Evolutionary conservation across 2,329 filamentous ascomycete species (phyloP), one percentile per base, ranked within the genome.

Genomic region (Cordyceps farinosa): DNA sequence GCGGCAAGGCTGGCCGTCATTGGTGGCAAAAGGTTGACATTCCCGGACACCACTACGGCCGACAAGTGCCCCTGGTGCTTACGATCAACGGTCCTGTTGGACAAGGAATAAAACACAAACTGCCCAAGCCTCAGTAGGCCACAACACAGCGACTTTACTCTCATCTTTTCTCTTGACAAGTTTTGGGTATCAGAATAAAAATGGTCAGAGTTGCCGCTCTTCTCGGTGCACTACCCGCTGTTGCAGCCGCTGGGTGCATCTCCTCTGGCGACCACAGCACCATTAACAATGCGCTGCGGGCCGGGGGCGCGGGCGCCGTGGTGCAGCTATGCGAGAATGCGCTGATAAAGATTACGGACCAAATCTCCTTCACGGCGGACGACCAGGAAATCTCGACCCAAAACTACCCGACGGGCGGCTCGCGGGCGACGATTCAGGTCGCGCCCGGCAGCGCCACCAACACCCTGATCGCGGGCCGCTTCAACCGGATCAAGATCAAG

Each of bases 341-440:
- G 5, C 22, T 62, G 29, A 68, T 69, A 50, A 57, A 57, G 34
- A 64, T 69, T 48, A 64, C 66, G 1, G 58, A 61, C 17, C 51
- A 64, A 27, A 69, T 70, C 32, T 57, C 32, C 32, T 70, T 69
- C 63, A 67, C 68, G 17, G 68, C 68, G 5, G 67, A 66, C 17
- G 61, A 64, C 54, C 70, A 71, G 63, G 70, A 71, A 51, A 65
- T 71, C 34, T 71, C 68, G 5, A 71, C 70, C 5, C 53, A 70
- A 52, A 66, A 68, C 7, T 71, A 70, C 54, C 70, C 70, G 10
- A 68, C 66, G 2, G 70, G 65, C 48, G 48, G 38, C 59, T 65
- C 65, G 15, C 63, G 70, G 10, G 70, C 67, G 10, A 70, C 65
- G 29, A 66, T 70, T 34, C 64, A 69, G 15, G 64, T 71, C 38